Percentiles rank a stretch among this genome's conserved stretches.
phyloP scores from a whole-genome alignment of 225 moss, liverwort and hornwort genomes.

The Asterella californica region DNA sequence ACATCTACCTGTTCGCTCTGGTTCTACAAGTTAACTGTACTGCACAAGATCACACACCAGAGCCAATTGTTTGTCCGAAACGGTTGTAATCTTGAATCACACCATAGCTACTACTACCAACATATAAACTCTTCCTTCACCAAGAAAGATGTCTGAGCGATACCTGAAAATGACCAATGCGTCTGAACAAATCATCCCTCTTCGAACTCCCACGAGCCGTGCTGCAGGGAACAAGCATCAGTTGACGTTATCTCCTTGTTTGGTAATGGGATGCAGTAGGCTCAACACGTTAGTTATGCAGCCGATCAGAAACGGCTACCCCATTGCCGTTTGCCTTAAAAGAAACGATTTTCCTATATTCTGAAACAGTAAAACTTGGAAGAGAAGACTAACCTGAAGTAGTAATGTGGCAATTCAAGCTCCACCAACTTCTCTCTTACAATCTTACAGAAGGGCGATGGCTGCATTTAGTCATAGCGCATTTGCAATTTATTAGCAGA shows the following conservation, averaged over 20 bases:
- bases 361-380: too few species aligned
- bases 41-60: not conserved
- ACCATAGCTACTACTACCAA: not conserved
- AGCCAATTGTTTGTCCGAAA: not conserved
- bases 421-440: constrained; percentile 94
- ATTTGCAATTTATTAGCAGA: not conserved
- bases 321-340: not conserved
- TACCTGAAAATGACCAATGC: constrained; percentile 83
- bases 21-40: not conserved
- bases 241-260: not conserved
- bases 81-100: not conserved
- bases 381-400: constrained; percentile 63
- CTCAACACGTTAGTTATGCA: not conserved
- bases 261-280: not conserved
- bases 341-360: not conserved
- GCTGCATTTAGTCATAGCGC: constrained; percentile 35
- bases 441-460: constrained; percentile 94
- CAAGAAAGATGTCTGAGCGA: not conserved
- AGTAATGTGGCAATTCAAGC: constrained; percentile 90
- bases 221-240: constrained; percentile 35
- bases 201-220: constrained; percentile 85
- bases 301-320: too few species aligned
- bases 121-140: not conserved
- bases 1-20: not conserved
- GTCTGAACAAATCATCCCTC: constrained; percentile 63